Evolutionary conservation across 306 rosid species (phyloP).

Genomic region (Crotalaria pallida): DNA sequence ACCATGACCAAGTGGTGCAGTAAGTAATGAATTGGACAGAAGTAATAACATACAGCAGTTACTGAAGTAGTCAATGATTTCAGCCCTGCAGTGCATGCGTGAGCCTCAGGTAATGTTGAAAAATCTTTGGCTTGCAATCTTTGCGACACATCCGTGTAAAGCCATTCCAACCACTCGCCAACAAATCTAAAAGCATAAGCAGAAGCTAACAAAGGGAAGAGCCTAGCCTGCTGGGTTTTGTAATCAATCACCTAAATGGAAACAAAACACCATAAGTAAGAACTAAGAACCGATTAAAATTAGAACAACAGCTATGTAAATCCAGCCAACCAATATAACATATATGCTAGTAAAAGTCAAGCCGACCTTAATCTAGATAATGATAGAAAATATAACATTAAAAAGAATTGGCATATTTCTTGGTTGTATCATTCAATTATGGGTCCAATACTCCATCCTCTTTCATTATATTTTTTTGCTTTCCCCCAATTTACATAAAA

Average conservation of each 20-base stretch:
- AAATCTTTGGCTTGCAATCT: conserved; percentile 75
- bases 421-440: not conserved
- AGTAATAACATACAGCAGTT: conserved; percentile 69
- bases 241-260: conserved; percentile 77
- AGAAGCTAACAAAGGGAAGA: conserved; percentile 96
- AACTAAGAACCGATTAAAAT: not conserved
- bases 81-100: conserved; percentile 97
- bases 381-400: not conserved
- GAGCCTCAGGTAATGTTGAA: conserved; percentile 93
- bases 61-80: conserved; percentile 86
- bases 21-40: not conserved
- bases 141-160: conserved; percentile 74
- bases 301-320: not conserved
- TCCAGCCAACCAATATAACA: not conserved
- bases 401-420: not conserved
- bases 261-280: conserved; percentile 25
- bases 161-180: conserved; percentile 91
- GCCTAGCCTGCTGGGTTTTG: conserved; percentile 94
- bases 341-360: not conserved
- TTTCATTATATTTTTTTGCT: not conserved
- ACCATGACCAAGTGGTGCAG: not conserved
- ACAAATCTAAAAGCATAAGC: conserved; percentile 95
- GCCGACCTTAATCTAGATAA: not conserved
- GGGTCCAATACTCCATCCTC: no score
- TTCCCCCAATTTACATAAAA: not conserved